Base-by-base conservation (phyloP, 768 basidiomycete genomes). In the Boletus reticulatus region DNA sequence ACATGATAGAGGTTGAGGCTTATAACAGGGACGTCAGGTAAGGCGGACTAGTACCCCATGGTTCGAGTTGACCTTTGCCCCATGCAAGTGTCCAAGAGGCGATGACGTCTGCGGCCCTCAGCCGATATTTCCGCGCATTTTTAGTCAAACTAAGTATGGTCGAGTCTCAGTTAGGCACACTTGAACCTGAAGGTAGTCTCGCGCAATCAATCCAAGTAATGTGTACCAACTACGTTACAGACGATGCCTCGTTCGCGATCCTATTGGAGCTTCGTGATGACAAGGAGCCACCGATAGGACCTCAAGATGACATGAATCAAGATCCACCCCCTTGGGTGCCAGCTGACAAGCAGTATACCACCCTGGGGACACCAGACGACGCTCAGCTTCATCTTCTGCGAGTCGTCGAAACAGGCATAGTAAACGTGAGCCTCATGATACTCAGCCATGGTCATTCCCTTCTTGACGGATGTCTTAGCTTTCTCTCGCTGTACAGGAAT, bases 251-350 rank as follows among this genome's bases (percentile, higher is more conserved):
- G 0, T 96, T 95, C 62, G 85, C 87, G 1, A 83, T 96, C 52
- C 69, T 93, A n/a, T 71, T 95, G 20, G 94, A 95, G 65, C 78
- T 94, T 50, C 81, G 81, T 62, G 88, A 91, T 50, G 81, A 84
- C 43, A 76, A 74, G 50, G 78, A 78, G 9, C 87, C 88, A 0
- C 74, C 82, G 5, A 75, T 76, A 4, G 75, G 77, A 1, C 74
- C 48, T 11, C 57, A 75, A 14, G 76, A 75, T 22, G 80, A 85
- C 66, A 83, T 71, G 55, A 36, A 48, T 27, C 75, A 61, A 79
- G 82, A 90, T 51, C 87, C 84, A 29, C 82, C 88, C 6, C 84
- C 88, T 2, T 94, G 91, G 91, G 80, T 92, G 24, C 91, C 89
- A 2, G 88, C 91, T 22, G 77, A 83, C 42, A 72, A 73, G 24